Percentiles rank a stretch among this genome's conserved stretches.
These are phyloP conservation scores for Phytophthora melonis DNA, from an alignment of 352 stramenopile species.

Conservation along the genomic window DNA sequence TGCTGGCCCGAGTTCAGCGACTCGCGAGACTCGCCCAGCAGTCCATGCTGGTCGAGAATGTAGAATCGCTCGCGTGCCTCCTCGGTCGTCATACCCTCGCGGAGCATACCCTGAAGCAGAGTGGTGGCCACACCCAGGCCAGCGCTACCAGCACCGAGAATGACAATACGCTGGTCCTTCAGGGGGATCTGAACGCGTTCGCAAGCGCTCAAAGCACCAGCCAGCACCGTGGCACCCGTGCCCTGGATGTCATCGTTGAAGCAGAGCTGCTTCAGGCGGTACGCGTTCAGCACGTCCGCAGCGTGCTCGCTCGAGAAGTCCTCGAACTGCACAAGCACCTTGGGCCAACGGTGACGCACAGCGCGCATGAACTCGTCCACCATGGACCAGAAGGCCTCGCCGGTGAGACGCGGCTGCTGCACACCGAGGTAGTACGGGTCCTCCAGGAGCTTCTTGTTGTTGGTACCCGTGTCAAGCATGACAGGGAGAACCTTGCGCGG, in stretches of 20 bases:
- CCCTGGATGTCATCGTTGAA: conserved; percentile 99
- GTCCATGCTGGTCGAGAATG: conserved; percentile 81
- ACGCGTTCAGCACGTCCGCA: conserved; percentile 94
- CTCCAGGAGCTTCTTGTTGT: conserved; percentile 94
- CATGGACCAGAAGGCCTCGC: conserved; percentile 95
- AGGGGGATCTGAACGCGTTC: conserved; percentile 80
- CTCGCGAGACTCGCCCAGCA: conserved; percentile 60
- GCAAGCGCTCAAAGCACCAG: conserved; percentile 86
- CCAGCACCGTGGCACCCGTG: conserved; percentile 95
- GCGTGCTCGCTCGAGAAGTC: conserved; percentile 95
- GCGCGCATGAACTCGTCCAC: conserved; percentile 95
- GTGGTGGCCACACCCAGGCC: conserved; percentile 95
- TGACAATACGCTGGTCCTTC: conserved; percentile 95
- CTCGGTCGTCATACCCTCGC: conserved; percentile 73
- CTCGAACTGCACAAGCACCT: conserved; percentile 97
- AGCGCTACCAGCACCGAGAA: conserved; percentile 94
- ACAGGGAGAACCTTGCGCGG: conserved; percentile 95
- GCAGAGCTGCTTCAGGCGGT: conserved; percentile 94
- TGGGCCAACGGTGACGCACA: conserved; percentile 90
- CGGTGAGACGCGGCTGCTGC: conserved; percentile 90
- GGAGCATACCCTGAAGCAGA: conserved; percentile 92
- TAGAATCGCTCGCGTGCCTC: conserved; percentile 82
- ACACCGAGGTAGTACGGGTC: conserved; percentile 97
- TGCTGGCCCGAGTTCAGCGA: conserved; percentile 80
- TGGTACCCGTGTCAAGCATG: conserved; percentile 96